A percentile compares a stretch with the other conserved stretches of the same genome.
Conservation (phyloP, 352 stramenopile genomes). For the Phytophthora litchii region DNA sequence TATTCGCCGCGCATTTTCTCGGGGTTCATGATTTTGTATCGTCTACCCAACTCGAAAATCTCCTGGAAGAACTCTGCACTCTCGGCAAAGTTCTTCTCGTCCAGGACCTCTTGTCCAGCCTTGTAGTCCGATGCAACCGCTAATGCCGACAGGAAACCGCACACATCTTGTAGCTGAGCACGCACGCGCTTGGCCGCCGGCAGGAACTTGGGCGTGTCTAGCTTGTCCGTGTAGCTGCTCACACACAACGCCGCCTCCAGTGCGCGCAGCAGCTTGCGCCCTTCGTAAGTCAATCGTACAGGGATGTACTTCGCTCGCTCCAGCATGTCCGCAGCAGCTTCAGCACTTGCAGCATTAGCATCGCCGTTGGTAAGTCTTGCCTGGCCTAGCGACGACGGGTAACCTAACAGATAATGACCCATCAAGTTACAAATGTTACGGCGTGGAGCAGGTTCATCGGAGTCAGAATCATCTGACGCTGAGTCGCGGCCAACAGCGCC, state of each 20-base stretch:
- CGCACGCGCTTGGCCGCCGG: conserved; percentile 82
- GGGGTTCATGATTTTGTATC: conserved; percentile 99
- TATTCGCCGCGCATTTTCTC: conserved; percentile 98
- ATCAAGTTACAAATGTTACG: conserved; percentile 91
- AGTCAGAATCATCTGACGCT: conserved; percentile 43
- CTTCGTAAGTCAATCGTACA: conserved; percentile 94
- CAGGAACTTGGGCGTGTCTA: conserved; percentile 82
- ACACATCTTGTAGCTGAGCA: conserved; percentile 92
- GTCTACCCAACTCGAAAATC: conserved; percentile 93
- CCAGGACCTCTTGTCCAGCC: conserved; percentile 82
- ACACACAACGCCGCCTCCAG: conserved; percentile 94
- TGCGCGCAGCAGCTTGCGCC: conserved; percentile 93
- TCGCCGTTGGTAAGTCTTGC: conserved; percentile 26
- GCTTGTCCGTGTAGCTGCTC: conserved; percentile 94
- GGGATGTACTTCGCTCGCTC: conserved; percentile 96
- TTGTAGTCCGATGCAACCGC: conserved; percentile 91
- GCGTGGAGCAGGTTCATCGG: conserved; percentile 42
- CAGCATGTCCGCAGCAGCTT: conserved; percentile 55
- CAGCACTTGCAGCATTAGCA: conserved; percentile 13
- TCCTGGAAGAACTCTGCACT: conserved; percentile 91
- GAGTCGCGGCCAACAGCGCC: conserved; percentile 23
- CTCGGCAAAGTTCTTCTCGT: conserved; percentile 91
- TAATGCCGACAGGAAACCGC: conserved; percentile 91
- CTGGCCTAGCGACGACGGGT: conserved; percentile 39
- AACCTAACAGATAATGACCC: conserved; percentile 86